phyloP scores from a whole-genome alignment of 2,329 filamentous ascomycete genomes.

The Arthrobotrys conoides region DNA sequence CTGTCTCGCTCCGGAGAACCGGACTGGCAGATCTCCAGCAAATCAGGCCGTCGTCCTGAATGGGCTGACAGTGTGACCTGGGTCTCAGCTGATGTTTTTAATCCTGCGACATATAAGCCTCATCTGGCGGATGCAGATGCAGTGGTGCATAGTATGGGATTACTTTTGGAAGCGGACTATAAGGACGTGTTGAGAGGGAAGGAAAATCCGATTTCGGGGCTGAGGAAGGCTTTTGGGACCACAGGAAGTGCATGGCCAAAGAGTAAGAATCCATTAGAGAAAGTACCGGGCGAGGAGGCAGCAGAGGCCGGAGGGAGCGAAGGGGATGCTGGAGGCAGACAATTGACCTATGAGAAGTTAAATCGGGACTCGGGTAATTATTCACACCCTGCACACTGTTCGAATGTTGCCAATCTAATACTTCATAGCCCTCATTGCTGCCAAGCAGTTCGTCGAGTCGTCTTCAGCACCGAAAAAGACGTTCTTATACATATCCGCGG shows the following conservation, averaged over 20 bases:
- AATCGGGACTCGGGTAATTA: conserved; percentile 81
- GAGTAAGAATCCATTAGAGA: conserved; percentile 72
- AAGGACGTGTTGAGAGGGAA: conserved; percentile 88
- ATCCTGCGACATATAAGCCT: conserved; percentile 82
- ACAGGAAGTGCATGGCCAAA: conserved; percentile 72
- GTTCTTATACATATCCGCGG: conserved; percentile 91
- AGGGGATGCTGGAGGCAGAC: conserved; percentile 56
- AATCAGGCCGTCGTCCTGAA: conserved; percentile 69
- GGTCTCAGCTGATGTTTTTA: conserved; percentile 89
- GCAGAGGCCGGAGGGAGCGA: conserved; percentile 68
- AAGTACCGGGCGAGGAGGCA: conserved; percentile 77
- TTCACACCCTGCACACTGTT: background rate
- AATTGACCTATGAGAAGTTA: conserved; percentile 94
- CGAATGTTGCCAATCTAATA: background rate
- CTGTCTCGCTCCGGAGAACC: conserved; percentile 55
- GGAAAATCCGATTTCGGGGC: conserved; percentile 83
- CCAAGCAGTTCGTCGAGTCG: conserved; percentile 76
- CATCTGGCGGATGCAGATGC: conserved; percentile 83
- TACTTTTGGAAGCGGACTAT: conserved; percentile 97
- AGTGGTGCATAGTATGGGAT: conserved; percentile 95
- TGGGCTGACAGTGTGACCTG: conserved; percentile 89
- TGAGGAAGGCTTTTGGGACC: conserved; percentile 82
- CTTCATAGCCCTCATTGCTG: conserved; percentile 80
- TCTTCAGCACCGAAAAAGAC: conserved; percentile 74
- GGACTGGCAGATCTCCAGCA: conserved; percentile 49